A percentile compares a stretch with the other conserved stretches of the same genome.
Evolutionary conservation across 495 filamentous ascomycete genomes (phyloP).

Genomic region (Tuber aestivum): DNA sequence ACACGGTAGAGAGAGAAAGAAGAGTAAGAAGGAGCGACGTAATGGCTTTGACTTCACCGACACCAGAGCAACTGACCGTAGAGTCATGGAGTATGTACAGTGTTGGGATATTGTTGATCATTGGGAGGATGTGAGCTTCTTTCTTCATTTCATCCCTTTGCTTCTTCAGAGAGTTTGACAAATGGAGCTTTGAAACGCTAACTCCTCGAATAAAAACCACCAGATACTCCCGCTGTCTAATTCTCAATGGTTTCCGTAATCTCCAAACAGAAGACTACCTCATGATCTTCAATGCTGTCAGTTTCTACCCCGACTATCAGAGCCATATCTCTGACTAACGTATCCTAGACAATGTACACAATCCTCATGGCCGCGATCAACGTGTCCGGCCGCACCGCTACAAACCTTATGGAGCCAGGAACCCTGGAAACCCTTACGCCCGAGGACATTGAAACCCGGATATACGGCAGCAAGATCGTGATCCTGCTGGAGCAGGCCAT

Average conservation of each 20-base stretch:
- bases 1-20: not conserved
- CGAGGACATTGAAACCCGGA: constrained; percentile 47
- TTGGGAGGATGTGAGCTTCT: constrained; percentile 46
- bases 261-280: constrained; percentile 57
- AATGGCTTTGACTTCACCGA: constrained; percentile 21
- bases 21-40: not conserved
- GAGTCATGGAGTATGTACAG: constrained; percentile 52
- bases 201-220: constrained; percentile 7
- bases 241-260: constrained; percentile 47
- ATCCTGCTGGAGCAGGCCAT: constrained; percentile 48
- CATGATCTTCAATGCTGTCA: constrained; percentile 53
- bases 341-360: constrained; percentile 50
- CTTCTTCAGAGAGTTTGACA: not conserved
- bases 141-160: not conserved
- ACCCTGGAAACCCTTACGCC: constrained; percentile 49
- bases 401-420: constrained; percentile 56
- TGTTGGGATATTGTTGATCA: constrained; percentile 44
- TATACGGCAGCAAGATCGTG: constrained; percentile 54
- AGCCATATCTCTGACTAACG: constrained; percentile 3
- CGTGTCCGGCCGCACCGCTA: constrained; percentile 52
- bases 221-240: constrained; percentile 45
- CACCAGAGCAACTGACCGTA: constrained; percentile 46
- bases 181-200: not conserved
- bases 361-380: constrained; percentile 54
- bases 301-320: constrained; percentile 15